Evolutionary conservation across 2,329 filamentous ascomycete genomes (phyloP), one percentile per base, ranked within the genome.

Genomic region (Neoarthrinium moseri): DNA sequence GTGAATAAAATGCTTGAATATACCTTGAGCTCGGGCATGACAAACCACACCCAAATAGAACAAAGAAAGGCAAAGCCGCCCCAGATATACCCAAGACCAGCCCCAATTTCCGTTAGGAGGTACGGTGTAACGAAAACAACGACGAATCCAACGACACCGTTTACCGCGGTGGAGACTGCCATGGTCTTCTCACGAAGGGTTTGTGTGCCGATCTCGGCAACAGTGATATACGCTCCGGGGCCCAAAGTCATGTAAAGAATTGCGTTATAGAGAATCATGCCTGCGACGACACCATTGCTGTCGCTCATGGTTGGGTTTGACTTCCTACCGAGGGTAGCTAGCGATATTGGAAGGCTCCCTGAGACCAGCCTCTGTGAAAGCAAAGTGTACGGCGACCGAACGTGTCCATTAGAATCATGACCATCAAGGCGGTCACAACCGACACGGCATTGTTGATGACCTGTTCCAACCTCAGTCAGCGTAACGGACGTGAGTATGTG

Each of bases 41-140:
- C 51, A 27, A 51, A 49, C 41, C 43, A 53, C 1, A 40, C 37
- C 39, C 39, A 52, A 3, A 52, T 29, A 1, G 41, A 24, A 4
- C 34, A 40, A 15, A 36, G 13, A 17, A 41, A n/a, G 7, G 48
- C 48, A 37, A 47, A 46, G 3, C 33, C 45, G 12, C 48, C 50
- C 36, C 39, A 54, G 15, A 54, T 37, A 21, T 48, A 54, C 11
- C 45, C 52, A 7, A 38, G 33, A 15, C 43, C 45, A 6, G 51
- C 39, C 6, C 50, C 50, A 26, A 52, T 43, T n/a, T 42, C 30
- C 6, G 48, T 45, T 13, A 56, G 47, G 4, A 56, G 47, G 30
- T 56, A 56, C 1, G 54, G 54, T 5, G 47, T 54, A 1, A 38
- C 43, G 37, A 55, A 55, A 11, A 51, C 48, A 4, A 56, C 53